These are phyloP conservation scores for Leptomonas pyrrhocoris DNA, from an alignment of 208 protist species.

Conservation along the genomic window DNA sequence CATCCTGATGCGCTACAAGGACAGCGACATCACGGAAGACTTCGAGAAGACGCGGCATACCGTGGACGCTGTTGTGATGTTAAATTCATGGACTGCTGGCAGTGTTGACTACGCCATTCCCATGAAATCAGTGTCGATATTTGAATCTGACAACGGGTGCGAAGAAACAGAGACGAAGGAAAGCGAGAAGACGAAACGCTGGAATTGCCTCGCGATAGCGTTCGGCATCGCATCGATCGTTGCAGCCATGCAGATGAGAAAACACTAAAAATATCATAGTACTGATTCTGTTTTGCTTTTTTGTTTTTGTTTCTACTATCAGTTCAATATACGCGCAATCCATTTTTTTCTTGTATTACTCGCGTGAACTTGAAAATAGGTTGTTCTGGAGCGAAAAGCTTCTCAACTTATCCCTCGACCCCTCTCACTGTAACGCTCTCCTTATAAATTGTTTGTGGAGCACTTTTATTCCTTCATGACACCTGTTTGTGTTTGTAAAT, in stretches of 20 bases:
- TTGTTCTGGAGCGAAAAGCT: too few relatives aligned
- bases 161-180: constrained; percentile 7
- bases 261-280: not conserved
- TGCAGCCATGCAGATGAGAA: not conserved
- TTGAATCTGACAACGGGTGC: not conserved
- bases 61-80: constrained; percentile 17
- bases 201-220: constrained; percentile 1
- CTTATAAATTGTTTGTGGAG: too few relatives aligned
- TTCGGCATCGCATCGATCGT: not conserved
- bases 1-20: constrained; percentile 32
- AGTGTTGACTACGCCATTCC: not conserved
- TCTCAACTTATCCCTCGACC: too few relatives aligned
- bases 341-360: too few relatives aligned
- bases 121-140: not conserved
- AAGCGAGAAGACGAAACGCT: constrained; percentile 9
- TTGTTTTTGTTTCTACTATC: too few relatives aligned
- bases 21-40: constrained; percentile 33
- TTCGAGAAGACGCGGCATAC: constrained; percentile 37
- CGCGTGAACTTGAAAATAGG: too few relatives aligned
- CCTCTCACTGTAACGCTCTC: too few relatives aligned
- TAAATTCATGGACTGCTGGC: constrained; percentile 18
- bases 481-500: too few relatives aligned
- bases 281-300: not conserved
- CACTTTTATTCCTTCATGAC: too few relatives aligned
- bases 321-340: not conserved